phyloP scores from a whole-genome alignment of 2,329 filamentous ascomycete genomes.

The Colletotrichum brevisporum region DNA sequence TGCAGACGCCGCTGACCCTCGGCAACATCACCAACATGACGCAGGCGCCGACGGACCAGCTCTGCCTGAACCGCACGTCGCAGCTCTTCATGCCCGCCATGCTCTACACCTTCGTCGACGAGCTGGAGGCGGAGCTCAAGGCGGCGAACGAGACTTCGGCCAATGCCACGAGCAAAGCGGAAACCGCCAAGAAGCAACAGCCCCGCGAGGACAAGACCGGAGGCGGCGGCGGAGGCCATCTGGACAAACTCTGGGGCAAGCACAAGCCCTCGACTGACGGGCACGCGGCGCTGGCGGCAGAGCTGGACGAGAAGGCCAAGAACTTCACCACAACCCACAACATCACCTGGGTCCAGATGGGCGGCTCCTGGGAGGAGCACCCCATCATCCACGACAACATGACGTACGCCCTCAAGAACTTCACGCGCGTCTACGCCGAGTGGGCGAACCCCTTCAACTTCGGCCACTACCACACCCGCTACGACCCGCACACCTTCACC shows the following conservation, averaged over 20 bases:
- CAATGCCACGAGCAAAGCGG: conserved; percentile 9
- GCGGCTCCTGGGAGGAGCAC: conserved; percentile 58
- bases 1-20: conserved; percentile 48
- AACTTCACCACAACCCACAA: conserved; percentile 53
- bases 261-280: conserved; percentile 8
- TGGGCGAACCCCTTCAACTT: conserved; percentile 60
- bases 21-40: conserved; percentile 48
- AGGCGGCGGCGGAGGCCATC: conserved; percentile 4
- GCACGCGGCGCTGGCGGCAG: background rate
- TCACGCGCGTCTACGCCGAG: conserved; percentile 53
- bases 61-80: conserved; percentile 53
- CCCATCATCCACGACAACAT: conserved; percentile 56
- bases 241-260: conserved; percentile 25
- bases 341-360: conserved; percentile 53
- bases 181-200: background rate
- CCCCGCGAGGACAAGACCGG: conserved; percentile 10
- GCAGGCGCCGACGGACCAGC: conserved; percentile 42
- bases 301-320: conserved; percentile 47
- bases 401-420: conserved; percentile 55
- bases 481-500: conserved; percentile 58
- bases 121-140: conserved; percentile 34
- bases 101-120: conserved; percentile 47
- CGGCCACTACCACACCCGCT: conserved; percentile 55
- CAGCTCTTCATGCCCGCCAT: conserved; percentile 47
- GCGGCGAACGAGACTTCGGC: conserved; percentile 8